Evolutionary conservation across 148 eudicot genomes (phyloP).

Genomic region (Fagopyrum tataricum): DNA sequence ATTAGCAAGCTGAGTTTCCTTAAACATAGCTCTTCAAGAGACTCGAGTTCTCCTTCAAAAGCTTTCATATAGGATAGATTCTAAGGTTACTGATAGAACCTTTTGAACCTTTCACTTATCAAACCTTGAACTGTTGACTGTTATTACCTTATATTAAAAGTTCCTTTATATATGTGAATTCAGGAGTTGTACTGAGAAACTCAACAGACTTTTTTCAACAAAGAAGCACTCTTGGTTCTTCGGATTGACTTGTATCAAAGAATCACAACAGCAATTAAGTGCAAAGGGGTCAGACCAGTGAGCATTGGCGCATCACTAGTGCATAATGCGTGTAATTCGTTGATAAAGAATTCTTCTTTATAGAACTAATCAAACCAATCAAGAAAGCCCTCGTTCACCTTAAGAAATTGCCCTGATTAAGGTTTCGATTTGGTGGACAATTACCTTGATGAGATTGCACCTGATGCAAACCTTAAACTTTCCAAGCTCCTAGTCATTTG

Average conservation of each 20-base stretch:
- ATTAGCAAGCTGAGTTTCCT: too few relatives aligned
- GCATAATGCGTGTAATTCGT: conserved; percentile 69
- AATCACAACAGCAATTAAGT: conserved; percentile 82
- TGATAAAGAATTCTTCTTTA: too few relatives aligned
- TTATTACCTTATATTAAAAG: too few relatives aligned
- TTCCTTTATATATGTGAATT: too few relatives aligned
- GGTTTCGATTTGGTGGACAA: conserved; percentile 78
- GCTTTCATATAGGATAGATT: too few relatives aligned
- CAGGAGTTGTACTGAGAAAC: too few relatives aligned
- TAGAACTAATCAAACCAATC: conserved; percentile 34
- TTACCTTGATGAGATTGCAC: conserved; percentile 86
- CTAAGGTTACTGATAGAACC: too few relatives aligned
- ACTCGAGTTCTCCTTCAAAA: too few relatives aligned
- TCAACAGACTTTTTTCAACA: too few relatives aligned
- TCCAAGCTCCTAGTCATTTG: conserved; percentile 67
- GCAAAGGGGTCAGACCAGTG: conserved; percentile 86
- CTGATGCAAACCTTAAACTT: conserved; percentile 87
- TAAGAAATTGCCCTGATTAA: conserved; percentile 66
- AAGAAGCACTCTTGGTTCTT: conserved; percentile 43
- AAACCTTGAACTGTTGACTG: too few relatives aligned
- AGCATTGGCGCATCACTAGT: conserved; percentile 81
- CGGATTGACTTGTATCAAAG: conserved; percentile 65
- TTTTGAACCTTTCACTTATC: too few relatives aligned
- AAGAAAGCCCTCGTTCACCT: conserved; percentile 67
- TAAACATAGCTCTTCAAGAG: too few relatives aligned